Conservation (phyloP, 371 early-diverging fungal genomes). For the Mortierella sp. region DNA sequence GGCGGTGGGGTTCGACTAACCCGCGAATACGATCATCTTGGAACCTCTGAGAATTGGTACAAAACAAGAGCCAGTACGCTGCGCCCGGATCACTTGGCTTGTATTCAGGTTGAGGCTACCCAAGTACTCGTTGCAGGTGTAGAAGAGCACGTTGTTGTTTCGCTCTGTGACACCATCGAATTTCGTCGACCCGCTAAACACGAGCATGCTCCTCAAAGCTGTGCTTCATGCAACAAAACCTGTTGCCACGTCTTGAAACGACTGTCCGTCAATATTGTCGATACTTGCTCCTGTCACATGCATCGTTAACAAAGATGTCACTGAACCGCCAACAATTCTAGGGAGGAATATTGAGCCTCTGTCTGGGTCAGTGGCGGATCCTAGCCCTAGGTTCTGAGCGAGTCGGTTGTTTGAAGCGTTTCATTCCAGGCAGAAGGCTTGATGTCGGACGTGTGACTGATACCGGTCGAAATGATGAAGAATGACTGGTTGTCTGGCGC, state of each 20-base stretch:
- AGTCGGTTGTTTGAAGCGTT: not conserved
- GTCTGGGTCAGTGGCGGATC: slow-evolving; percentile 7
- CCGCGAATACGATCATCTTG: slow-evolving; percentile 19
- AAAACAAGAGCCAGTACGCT: slow-evolving; percentile 4
- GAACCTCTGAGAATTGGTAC: not conserved
- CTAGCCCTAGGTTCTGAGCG: not conserved
- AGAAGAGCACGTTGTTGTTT: not conserved
- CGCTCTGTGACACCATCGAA: not conserved
- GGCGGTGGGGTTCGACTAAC: not conserved
- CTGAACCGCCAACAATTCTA: not conserved
- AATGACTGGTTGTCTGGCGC: slow-evolving; percentile 5
- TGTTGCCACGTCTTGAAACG: not conserved
- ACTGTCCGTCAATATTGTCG: not conserved
- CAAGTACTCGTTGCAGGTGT: not conserved
- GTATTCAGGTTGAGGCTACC: not conserved
- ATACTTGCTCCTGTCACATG: not conserved
- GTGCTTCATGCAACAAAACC: slow-evolving; percentile 3
- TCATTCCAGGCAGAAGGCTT: not conserved
- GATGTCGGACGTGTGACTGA: not conserved
- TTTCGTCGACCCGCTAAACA: not conserved
- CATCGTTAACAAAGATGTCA: not conserved
- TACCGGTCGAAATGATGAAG: not conserved
- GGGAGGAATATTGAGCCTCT: slow-evolving; percentile 7
- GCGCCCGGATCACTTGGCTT: not conserved
- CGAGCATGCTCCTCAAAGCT: not conserved